Base-by-base conservation (phyloP, 306 rosid genomes). In the Betula pendula region DNA sequence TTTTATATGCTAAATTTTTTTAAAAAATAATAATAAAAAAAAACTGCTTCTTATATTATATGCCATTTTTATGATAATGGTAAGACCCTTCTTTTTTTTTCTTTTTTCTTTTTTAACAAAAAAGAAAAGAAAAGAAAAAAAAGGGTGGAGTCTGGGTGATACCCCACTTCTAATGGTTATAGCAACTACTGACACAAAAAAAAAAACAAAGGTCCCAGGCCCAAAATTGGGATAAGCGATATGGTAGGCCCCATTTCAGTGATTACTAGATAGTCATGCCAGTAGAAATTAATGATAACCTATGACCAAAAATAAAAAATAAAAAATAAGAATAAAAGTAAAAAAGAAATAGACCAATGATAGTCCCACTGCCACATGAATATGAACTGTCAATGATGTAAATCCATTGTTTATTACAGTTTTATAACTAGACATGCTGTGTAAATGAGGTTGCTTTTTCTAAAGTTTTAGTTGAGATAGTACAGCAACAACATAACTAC, bases 191-290 rank as follows among this genome's bases (percentile, higher is more conserved):
- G 2, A 29, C 33, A 29, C n/a, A n/a, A n/a, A n/a, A n/a, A n/a
- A n/a, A n/a, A n/a, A n/a, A n/a, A 29, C 33, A 29, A 52, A 50
- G 71, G 70, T 60, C 75, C 70, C 20, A 31, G 25, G 25, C 58
- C 27, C 67, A 29, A 69, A 48, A 50, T 49, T 60, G 53, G 8
- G 44, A 56, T 51, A 52, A n/a, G 40, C 24, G 35, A 22, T 10
- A 17, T 65, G 16, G 55, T 55, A 29, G 68, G 80, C 33, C 68
- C 74, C 80, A 25, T 33, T 47, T 10, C 25, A 49, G 58, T 79
- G 75, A 83, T 65, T 47, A 25, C 86, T 33, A 38, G 68, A 79
- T 59, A 70, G 71, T 55, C 80, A 83, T 47, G 78, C 83, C 63
- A 55, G 42, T 63, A 13, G 29, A 63, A 8, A 43, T 70, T 47